Evolutionary conservation across 306 rosid genomes (phyloP).

Genomic region (Herpetospermum pedunculosum): DNA sequence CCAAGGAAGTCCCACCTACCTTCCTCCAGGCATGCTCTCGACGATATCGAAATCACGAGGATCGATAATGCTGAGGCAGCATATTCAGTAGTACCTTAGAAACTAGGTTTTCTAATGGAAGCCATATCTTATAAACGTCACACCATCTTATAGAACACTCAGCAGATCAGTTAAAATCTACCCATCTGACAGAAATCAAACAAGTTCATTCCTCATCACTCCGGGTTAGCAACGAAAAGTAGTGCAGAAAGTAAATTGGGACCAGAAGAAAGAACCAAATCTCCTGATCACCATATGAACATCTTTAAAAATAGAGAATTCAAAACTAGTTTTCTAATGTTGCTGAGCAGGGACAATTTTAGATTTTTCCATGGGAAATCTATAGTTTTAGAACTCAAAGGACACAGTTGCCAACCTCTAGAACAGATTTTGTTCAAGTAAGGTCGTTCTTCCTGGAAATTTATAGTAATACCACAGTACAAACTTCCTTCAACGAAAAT

Average conservation of each 20-base stretch:
- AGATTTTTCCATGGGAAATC: not conserved
- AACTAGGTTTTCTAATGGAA: not conserved
- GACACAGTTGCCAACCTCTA: not conserved
- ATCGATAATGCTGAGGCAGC: not conserved
- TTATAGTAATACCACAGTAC: not conserved
- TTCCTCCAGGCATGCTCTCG: conserved; percentile 25
- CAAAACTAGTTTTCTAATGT: not conserved
- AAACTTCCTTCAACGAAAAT: not conserved
- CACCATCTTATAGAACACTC: not conserved
- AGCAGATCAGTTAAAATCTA: not conserved
- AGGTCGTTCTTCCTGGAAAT: not conserved
- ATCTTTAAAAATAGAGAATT: not conserved
- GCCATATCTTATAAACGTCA: not conserved
- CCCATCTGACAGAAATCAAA: not conserved
- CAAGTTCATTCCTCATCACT: not conserved
- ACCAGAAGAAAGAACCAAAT: not conserved
- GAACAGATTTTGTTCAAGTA: not conserved
- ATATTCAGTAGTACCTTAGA: not conserved
- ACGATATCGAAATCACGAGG: conserved; percentile 22
- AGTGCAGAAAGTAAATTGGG: not conserved
- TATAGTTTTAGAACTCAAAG: not conserved
- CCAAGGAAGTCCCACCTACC: not conserved
- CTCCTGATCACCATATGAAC: not conserved
- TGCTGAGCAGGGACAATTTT: not conserved
- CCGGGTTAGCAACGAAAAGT: not conserved